Base-by-base conservation (phyloP, 805 yeast genomes). In the Yamadazyma sp. region DNA sequence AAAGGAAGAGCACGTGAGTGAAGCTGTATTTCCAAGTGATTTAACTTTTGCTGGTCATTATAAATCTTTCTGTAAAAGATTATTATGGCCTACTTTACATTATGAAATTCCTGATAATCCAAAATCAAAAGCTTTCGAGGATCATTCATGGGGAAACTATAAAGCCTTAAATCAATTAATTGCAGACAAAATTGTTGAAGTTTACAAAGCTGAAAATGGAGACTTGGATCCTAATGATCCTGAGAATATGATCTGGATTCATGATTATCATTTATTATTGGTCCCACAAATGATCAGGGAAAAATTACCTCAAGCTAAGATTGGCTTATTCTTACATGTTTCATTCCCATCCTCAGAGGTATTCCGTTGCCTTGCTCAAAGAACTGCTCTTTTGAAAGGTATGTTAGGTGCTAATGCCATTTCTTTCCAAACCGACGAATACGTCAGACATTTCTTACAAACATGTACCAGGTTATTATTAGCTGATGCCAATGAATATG, bases 41-140 rank as follows among this genome's bases (percentile, higher is more conserved):
- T 60, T 76, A 20, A 79, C 87, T 1, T 86, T 87, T 49, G 84
- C 83, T 51, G 97, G 97, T 14, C 96, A 89, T 53, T 93, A 93
- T 58, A 79, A 78, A 39, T 85, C 86, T 34, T 93, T 84, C 57
- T 91, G 97, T 58, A 93, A 93, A 59, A 94, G 89, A 52, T 86
- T 93, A 25, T 65, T 93, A 42, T 93, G 98, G 98, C 98, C 98
- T 21, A 86, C 96, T 2, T 72, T 93, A 44, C 81, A 77, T 48
- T 93, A 93, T 55, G 96, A 91, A 58, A 86, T 91, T 24, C 98
- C 98, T 0, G 98, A 93, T 58, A 82, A 89, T 53, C 94, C 96
- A 33, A 86, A 84, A 48, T 81, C 95, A 1, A 88, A 88, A 57
- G 95, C 95, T 0, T 93, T 91, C 59, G 96, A 91, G 58, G 96